Conservation (phyloP, 768 basidiomycete species). For the Pleurotus tuber-regium region DNA sequence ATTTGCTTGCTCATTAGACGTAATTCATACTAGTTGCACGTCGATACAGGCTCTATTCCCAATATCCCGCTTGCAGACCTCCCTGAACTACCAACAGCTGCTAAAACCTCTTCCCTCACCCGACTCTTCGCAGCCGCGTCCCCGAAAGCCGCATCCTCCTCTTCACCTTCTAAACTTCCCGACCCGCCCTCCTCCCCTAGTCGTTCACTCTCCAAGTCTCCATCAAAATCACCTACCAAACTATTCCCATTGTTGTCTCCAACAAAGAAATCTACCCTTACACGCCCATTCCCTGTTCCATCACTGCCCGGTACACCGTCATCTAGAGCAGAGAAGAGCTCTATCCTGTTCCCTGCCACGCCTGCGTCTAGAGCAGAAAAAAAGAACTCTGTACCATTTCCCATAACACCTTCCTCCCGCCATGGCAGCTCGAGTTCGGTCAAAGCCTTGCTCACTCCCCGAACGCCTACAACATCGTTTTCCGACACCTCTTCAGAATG, state of each 20-base stretch:
- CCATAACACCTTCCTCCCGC: slow-evolving; percentile 62
- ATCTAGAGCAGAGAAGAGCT: slow-evolving; percentile 18
- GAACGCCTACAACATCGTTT: slow-evolving; percentile 38
- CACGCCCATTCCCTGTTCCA: slow-evolving; percentile 37
- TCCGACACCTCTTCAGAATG: slow-evolving; percentile 41
- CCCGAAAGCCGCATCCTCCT: slow-evolving; percentile 55
- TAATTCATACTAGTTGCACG: slow-evolving; percentile 50
- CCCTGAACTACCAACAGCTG: slow-evolving; percentile 49
- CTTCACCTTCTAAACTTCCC: slow-evolving; percentile 26
- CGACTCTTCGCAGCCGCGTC: slow-evolving; percentile 71
- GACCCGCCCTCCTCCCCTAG: slow-evolving; percentile 38
- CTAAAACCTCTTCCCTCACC: slow-evolving; percentile 67
- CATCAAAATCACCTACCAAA: slow-evolving; percentile 46
- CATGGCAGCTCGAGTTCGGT: slow-evolving; percentile 25
- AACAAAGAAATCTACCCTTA: slow-evolving; percentile 49
- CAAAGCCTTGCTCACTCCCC: slow-evolving; percentile 38
- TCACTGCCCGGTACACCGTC: slow-evolving; percentile 7
- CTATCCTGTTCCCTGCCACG: slow-evolving; percentile 60
- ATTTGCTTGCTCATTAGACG: no score
- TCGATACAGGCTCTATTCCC: slow-evolving; percentile 41
- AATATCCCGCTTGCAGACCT: slow-evolving; percentile 63
- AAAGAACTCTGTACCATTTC: slow-evolving; percentile 45
- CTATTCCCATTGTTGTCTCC: slow-evolving; percentile 39
- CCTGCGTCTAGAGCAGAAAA: slow-evolving; percentile 41
- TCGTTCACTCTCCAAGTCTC: slow-evolving; percentile 35